Conservation (phyloP, 306 rosid species). For the Biancaea sappan region DNA sequence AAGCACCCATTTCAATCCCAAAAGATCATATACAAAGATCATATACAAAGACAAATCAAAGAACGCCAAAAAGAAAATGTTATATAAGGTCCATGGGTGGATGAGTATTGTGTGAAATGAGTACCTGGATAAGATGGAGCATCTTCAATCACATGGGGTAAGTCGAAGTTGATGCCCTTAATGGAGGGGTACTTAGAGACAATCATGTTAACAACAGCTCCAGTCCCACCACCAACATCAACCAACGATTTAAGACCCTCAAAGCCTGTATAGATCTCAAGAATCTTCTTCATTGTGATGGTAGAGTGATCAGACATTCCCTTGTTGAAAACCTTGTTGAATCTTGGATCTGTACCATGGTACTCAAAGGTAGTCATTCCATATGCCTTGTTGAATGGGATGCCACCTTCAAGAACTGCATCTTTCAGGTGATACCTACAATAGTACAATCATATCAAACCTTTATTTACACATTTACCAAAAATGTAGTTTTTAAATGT, state of each 20-base stretch:
- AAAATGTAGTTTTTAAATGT: not conserved
- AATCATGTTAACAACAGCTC: slow-evolving; percentile 71
- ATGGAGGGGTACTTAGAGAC: slow-evolving; percentile 79
- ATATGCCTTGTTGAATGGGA: slow-evolving; percentile 91
- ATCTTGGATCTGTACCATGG: slow-evolving; percentile 82
- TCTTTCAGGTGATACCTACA: slow-evolving; percentile 87
- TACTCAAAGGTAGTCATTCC: slow-evolving; percentile 93
- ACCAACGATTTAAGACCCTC: slow-evolving; percentile 77
- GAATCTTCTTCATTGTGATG: slow-evolving; percentile 82
- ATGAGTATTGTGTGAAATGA: not conserved
- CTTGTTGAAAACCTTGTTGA: slow-evolving; percentile 87
- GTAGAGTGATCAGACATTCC: slow-evolving; percentile 90
- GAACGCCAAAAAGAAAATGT: not conserved
- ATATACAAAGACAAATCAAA: not conserved
- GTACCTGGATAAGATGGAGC: slow-evolving; percentile 76
- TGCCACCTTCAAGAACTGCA: slow-evolving; percentile 83
- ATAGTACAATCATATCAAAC: not conserved
- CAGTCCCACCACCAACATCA: slow-evolving; percentile 94
- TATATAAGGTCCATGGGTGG: not conserved
- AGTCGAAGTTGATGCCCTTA: slow-evolving; percentile 83
- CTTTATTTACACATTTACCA: not conserved
- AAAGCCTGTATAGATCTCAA: slow-evolving; percentile 73
- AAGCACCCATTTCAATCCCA: slow-evolving; percentile 8
- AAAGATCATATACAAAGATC: not conserved
- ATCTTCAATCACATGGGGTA: slow-evolving; percentile 85